Evolutionary conservation across 2,329 filamentous ascomycete species (phyloP).

Genomic region (Sarocladium strictum): DNA sequence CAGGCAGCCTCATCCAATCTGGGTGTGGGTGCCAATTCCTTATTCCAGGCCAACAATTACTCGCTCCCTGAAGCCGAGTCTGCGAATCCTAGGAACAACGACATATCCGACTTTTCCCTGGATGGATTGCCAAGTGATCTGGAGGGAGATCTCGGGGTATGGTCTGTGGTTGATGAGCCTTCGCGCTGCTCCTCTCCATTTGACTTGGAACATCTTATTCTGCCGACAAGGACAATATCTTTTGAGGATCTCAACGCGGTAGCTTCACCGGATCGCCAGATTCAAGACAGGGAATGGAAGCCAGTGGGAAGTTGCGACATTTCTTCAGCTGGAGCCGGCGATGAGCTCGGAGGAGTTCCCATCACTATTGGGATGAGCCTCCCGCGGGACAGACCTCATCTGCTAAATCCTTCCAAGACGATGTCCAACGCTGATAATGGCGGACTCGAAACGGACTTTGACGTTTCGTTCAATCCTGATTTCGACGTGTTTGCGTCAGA

Average conservation of each 20-base stretch:
- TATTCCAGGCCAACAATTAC: too few species aligned
- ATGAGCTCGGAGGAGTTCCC: neutral
- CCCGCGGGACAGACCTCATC: too few species aligned
- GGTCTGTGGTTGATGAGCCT: slow-evolving; percentile 1
- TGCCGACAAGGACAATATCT: neutral
- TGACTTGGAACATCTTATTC: slow-evolving; percentile 1
- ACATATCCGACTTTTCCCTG: neutral
- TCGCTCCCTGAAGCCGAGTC: too few species aligned
- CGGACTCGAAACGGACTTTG: neutral
- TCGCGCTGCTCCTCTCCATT: slow-evolving; percentile 4
- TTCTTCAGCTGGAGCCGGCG: neutral
- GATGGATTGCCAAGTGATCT: neutral
- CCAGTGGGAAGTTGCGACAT: too few species aligned
- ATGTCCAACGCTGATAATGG: neutral
- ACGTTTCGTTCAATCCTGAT: neutral
- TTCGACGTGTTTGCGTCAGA: slow-evolving; percentile 1
- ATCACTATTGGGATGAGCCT: neutral
- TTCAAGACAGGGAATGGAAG: neutral
- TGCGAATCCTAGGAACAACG: too few species aligned
- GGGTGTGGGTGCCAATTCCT: too few species aligned
- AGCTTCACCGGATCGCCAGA: neutral
- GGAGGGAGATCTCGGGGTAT: neutral
- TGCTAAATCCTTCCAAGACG: neutral
- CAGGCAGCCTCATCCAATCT: too few species aligned
- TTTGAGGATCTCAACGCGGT: neutral